phyloP scores from a whole-genome alignment of 2,329 filamentous ascomycete species.

The Beauveria medogensis region DNA sequence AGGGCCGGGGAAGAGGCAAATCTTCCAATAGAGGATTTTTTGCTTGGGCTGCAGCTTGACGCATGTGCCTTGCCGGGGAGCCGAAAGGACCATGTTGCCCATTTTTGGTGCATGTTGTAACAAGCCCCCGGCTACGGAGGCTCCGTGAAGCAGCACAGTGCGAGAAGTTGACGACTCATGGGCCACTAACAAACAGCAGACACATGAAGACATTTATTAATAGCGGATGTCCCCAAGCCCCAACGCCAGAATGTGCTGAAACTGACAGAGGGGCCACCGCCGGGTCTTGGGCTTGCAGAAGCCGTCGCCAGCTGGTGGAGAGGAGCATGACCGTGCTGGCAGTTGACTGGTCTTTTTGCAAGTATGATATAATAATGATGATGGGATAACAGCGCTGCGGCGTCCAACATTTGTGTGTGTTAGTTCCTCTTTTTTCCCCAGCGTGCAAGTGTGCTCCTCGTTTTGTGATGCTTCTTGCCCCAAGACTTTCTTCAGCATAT shows the following conservation, averaged over 20 bases:
- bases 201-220: not conserved
- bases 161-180: not conserved
- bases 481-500: not conserved
- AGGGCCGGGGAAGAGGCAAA: not conserved
- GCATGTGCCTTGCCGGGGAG: not conserved
- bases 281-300: not conserved
- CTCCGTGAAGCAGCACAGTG: not conserved
- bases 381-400: no score
- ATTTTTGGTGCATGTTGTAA: not conserved
- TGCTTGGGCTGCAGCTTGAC: not conserved
- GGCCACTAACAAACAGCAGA: not conserved
- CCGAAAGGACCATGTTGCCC: not conserved
- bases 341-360: not conserved
- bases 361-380: slow-evolving; percentile 9
- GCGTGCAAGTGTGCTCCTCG: not conserved
- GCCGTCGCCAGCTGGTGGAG: not conserved
- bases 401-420: not conserved
- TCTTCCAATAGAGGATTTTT: not conserved
- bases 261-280: not conserved
- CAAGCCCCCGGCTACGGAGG: not conserved
- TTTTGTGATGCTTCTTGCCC: not conserved
- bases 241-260: not conserved
- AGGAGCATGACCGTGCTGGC: not conserved
- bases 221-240: not conserved
- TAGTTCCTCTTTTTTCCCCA: not conserved